Evolutionary conservation across 116 monocot genomes (phyloP).

Genomic region (Trichopus zeylanicus): DNA sequence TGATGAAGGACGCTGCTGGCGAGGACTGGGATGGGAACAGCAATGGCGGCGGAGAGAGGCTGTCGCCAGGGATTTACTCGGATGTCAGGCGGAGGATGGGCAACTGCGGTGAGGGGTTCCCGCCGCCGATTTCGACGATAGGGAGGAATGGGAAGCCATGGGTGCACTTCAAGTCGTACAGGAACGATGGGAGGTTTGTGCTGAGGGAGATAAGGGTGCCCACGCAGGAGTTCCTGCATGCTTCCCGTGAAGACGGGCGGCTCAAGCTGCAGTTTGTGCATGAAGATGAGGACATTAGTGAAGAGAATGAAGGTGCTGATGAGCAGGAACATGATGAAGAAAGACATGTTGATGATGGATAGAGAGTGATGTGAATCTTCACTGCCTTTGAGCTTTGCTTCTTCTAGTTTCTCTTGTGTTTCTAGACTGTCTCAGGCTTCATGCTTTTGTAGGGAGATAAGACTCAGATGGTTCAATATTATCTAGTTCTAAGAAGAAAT

Average conservation of each 20-base stretch:
- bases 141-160: constrained; percentile 60
- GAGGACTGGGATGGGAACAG: neutral
- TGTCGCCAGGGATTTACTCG: too few species aligned
- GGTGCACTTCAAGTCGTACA: constrained; percentile 42
- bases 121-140: constrained; percentile 63
- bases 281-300: constrained; percentile 10
- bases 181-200: constrained; percentile 67
- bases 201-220: constrained; percentile 64
- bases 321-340: neutral
- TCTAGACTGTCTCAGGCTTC: neutral
- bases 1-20: constrained; percentile 1
- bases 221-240: constrained; percentile 49
- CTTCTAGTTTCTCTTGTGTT: neutral
- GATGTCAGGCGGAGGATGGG: neutral
- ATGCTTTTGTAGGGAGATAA: too few species aligned
- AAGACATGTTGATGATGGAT: neutral
- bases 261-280: constrained; percentile 56
- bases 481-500: too few species aligned
- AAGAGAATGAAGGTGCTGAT: constrained; percentile 8
- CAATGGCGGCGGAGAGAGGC: neutral
- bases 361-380: neutral
- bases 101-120: constrained; percentile 21
- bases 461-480: too few species aligned
- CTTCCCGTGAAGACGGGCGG: constrained; percentile 50
- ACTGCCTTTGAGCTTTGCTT: too few species aligned